Conservation (phyloP, 345 rosid species). For the Psidium guajava region DNA sequence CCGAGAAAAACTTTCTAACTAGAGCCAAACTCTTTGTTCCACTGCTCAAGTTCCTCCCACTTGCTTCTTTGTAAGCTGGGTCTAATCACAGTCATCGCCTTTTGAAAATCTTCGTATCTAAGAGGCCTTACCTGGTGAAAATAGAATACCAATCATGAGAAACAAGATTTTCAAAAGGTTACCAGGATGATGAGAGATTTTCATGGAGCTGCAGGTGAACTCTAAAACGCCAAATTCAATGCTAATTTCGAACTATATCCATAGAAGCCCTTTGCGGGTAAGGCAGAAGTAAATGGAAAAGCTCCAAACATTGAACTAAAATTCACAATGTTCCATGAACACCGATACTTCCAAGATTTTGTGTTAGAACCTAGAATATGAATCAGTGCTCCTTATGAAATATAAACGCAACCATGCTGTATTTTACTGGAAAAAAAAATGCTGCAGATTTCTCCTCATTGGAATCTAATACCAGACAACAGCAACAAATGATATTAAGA, state of each 20-base stretch:
- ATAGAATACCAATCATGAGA: not conserved
- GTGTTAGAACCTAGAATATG: not conserved
- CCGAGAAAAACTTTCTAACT: not conserved
- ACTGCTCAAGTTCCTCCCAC: conserved; percentile 87
- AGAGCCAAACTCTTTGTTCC: conserved; percentile 89
- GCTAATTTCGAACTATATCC: not conserved
- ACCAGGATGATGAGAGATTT: not conserved
- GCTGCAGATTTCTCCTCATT: not conserved
- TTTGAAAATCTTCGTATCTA: conserved; percentile 60
- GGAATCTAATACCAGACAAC: not conserved
- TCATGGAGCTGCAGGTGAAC: not conserved
- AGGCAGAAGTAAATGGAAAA: not conserved
- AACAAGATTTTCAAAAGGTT: not conserved
- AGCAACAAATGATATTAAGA: not conserved
- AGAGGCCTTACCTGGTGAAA: conserved; percentile 64
- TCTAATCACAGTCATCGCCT: conserved; percentile 78
- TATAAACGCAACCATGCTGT: not conserved
- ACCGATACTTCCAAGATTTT: not conserved
- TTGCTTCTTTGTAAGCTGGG: conserved; percentile 85
- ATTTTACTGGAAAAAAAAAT: not conserved
- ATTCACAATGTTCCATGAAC: not conserved
- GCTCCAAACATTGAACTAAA: not conserved
- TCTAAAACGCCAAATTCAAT: not conserved
- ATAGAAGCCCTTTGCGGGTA: not conserved
- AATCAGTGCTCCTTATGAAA: not conserved